Evolutionary conservation across 306 rosid genomes (phyloP).

Genomic region (Dryas octopetala): DNA sequence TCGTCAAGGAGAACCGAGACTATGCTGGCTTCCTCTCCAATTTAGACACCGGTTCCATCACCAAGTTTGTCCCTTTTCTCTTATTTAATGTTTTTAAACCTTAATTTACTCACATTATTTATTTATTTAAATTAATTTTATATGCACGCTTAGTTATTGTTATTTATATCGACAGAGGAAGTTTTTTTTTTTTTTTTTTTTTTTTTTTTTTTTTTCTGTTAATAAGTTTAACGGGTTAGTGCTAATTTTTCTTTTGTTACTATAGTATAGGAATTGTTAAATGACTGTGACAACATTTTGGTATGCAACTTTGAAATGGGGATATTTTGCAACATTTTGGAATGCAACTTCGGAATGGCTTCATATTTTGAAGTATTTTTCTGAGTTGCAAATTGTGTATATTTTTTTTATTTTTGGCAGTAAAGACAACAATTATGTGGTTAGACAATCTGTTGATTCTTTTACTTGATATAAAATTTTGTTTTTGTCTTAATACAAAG

Average conservation of each 20-base stretch:
- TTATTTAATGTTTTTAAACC: not conserved
- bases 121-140: not conserved
- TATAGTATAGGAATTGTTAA: not conserved
- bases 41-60: constrained; percentile 78
- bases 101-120: not conserved
- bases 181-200: not conserved
- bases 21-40: constrained; percentile 65
- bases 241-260: not conserved
- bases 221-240: not conserved
- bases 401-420: not conserved
- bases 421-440: not conserved
- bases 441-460: not conserved
- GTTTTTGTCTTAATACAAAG: constrained; percentile 27
- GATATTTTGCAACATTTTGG: not conserved
- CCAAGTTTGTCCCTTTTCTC: constrained; percentile 52
- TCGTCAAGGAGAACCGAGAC: constrained; percentile 56
- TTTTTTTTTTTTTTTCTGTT: not conserved
- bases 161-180: not conserved
- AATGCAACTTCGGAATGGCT: not conserved
- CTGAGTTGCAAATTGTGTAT: not conserved
- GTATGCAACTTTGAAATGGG: not conserved
- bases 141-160: not conserved
- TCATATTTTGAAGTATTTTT: not conserved
- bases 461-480: not conserved
- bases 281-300: not conserved